A percentile compares a stretch with the other conserved stretches of the same genome.
Conservation (phyloP, 306 rosid genomes). For the Castanospermum australe region DNA sequence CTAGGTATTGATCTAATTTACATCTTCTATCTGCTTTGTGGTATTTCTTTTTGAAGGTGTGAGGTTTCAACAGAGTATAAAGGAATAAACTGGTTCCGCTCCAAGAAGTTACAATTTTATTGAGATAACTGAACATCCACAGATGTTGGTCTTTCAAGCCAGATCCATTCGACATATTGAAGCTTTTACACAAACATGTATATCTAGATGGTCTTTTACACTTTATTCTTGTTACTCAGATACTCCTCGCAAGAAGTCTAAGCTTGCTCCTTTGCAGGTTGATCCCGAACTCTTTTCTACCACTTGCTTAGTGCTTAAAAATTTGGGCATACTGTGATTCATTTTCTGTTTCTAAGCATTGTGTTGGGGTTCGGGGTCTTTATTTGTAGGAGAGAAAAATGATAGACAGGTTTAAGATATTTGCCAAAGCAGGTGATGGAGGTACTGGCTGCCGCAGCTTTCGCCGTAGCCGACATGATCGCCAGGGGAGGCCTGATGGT, state of each 20-base stretch:
- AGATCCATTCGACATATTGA: conserved; percentile 40
- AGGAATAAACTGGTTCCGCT: conserved; percentile 13
- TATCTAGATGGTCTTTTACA: conserved; percentile 48
- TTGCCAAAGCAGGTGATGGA: conserved; percentile 89
- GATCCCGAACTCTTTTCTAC: background rate
- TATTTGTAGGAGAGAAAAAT: conserved; percentile 78
- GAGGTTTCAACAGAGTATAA: conserved; percentile 5
- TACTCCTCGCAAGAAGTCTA: conserved; percentile 54
- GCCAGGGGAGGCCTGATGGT: conserved; percentile 76
- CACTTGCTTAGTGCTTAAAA: conserved; percentile 9
- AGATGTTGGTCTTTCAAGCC: conserved; percentile 52
- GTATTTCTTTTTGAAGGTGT: conserved; percentile 20
- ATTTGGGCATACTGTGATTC: background rate
- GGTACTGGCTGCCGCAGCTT: conserved; percentile 84
- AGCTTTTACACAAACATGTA: conserved; percentile 38
- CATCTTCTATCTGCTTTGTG: background rate
- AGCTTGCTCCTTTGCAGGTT: conserved; percentile 93
- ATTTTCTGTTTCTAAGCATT: conserved; percentile 14
- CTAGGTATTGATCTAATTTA: background rate
- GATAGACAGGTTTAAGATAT: conserved; percentile 72
- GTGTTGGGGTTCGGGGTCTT: conserved; percentile 12
- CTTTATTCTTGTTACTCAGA: conserved; percentile 46
- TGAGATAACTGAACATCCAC: conserved; percentile 22
- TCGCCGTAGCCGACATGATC: conserved; percentile 64
- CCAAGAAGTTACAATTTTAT: conserved; percentile 8